Conservation (phyloP, 2,329 filamentous ascomycete genomes). For the Fusarium dimerum region DNA sequence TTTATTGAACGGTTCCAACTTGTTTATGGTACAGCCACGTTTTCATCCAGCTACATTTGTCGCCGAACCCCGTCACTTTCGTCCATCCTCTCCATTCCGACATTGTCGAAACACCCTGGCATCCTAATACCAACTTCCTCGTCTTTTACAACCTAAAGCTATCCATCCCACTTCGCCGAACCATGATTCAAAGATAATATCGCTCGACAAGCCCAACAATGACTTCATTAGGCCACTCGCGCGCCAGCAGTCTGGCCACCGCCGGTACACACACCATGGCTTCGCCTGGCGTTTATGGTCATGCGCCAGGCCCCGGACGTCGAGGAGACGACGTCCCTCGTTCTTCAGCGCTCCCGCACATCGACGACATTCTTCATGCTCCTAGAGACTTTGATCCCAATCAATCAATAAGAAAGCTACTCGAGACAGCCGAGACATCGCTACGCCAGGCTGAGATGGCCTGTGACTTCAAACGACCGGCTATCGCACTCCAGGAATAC, state of each 20-base stretch:
- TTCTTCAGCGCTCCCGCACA: conserved; percentile 48
- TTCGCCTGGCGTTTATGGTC: conserved; percentile 31
- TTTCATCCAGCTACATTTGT: not conserved
- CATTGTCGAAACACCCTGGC: conserved; percentile 11
- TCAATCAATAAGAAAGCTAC: conserved; percentile 53
- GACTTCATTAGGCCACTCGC: conserved; percentile 29
- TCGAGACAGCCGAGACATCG: conserved; percentile 53
- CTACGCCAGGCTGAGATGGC: conserved; percentile 62
- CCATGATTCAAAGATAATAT: conserved; percentile 12
- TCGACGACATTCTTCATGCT: conserved; percentile 53
- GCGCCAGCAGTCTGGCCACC: conserved; percentile 28
- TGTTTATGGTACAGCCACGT: conserved; percentile 1
- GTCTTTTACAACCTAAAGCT: conserved; percentile 1
- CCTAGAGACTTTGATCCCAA: conserved; percentile 48
- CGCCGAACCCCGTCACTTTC: conserved; percentile 13
- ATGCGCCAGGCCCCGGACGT: conserved; percentile 30
- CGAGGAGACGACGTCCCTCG: conserved; percentile 30
- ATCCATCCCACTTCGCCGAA: conserved; percentile 6
- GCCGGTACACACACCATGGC: conserved; percentile 34
- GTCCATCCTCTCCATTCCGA: conserved; percentile 12
- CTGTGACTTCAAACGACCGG: conserved; percentile 65
- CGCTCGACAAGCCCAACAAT: conserved; percentile 15
- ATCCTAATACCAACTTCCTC: conserved; percentile 1
- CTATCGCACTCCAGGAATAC: conserved; percentile 81
- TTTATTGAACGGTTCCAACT: too few relatives aligned